These are phyloP conservation scores for Tylopilus sp. DNA, from an alignment of 1,284 basidiomycete species.

Conservation along the genomic window DNA sequence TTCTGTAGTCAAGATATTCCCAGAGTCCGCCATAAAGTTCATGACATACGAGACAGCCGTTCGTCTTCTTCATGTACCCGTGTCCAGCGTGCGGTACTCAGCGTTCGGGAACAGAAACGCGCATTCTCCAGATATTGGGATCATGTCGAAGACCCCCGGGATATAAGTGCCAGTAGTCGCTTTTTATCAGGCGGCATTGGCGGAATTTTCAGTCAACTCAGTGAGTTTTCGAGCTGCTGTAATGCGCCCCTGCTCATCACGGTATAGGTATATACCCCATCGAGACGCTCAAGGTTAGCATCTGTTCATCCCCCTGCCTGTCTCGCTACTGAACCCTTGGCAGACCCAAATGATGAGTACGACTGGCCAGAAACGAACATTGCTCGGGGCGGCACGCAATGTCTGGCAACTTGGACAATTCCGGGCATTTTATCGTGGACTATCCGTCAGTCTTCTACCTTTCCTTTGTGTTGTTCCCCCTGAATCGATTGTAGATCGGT, in stretches of 20 bases:
- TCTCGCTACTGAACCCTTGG: conserved; percentile 9
- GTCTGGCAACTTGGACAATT: conserved; percentile 82
- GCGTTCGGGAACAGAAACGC: conserved; percentile 63
- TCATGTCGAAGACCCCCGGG: conserved; percentile 81
- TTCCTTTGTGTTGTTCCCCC: conserved; percentile 7
- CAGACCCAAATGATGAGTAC: conserved; percentile 94
- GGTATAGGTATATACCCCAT: conserved; percentile 82
- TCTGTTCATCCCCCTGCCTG: conserved; percentile 1
- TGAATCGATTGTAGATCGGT: conserved; percentile 60
- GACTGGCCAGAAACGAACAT: conserved; percentile 58
- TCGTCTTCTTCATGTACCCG: conserved; percentile 34
- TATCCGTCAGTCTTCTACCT: conserved; percentile 60
- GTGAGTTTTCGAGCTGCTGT: conserved; percentile 41
- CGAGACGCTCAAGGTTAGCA: conserved; percentile 74
- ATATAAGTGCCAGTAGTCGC: conserved; percentile 88
- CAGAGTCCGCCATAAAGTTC: conserved; percentile 98
- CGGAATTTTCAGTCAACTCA: conserved; percentile 90
- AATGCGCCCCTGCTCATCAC: conserved; percentile 11
- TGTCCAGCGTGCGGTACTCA: conserved; percentile 15
- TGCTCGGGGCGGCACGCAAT: conserved; percentile 57
- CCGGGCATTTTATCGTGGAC: conserved; percentile 86
- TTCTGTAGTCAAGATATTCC: conserved; percentile 90
- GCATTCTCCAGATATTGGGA: conserved; percentile 93
- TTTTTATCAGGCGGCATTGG: conserved; percentile 96
- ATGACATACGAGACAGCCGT: conserved; percentile 92